Evolutionary conservation across 306 rosid species (phyloP).

Genomic region (Fagus crenata): DNA sequence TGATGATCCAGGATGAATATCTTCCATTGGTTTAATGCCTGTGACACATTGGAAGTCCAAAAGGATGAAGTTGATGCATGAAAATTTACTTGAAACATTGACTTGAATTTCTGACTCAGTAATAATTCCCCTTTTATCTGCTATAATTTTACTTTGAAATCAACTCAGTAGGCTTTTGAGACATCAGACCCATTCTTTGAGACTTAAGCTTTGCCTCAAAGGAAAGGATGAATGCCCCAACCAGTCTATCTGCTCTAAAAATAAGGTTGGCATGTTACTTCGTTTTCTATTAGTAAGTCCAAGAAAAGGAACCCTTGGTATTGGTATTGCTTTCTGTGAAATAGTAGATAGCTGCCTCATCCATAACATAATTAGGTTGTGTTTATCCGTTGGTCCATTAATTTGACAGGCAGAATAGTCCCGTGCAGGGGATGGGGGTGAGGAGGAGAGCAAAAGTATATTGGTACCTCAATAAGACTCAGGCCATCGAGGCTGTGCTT

Average conservation of each 20-base stretch:
- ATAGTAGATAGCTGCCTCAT: too few species aligned
- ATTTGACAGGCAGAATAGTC: neutral
- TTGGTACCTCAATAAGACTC: slow-evolving; percentile 44
- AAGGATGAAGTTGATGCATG: neutral
- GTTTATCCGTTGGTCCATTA: too few species aligned
- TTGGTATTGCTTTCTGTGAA: too few species aligned
- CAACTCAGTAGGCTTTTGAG: neutral
- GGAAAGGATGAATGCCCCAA: neutral
- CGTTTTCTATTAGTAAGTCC: too few species aligned
- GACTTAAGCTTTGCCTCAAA: neutral
- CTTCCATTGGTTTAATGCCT: slow-evolving; percentile 57
- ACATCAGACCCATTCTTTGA: neutral
- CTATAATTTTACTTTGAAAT: neutral
- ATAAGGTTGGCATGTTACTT: neutral
- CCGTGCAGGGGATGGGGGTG: too few species aligned
- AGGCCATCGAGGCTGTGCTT: slow-evolving; percentile 63
- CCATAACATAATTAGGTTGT: too few species aligned
- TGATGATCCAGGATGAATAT: slow-evolving; percentile 69
- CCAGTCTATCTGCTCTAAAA: neutral
- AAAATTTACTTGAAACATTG: neutral
- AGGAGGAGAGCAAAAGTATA: neutral
- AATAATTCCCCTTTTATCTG: neutral
- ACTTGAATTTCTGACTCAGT: neutral
- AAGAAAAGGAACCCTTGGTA: too few species aligned
- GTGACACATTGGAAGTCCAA: slow-evolving; percentile 15